These are phyloP conservation scores for Candida railenensis DNA, from an alignment of 805 yeast species.

Conservation along the genomic window DNA sequence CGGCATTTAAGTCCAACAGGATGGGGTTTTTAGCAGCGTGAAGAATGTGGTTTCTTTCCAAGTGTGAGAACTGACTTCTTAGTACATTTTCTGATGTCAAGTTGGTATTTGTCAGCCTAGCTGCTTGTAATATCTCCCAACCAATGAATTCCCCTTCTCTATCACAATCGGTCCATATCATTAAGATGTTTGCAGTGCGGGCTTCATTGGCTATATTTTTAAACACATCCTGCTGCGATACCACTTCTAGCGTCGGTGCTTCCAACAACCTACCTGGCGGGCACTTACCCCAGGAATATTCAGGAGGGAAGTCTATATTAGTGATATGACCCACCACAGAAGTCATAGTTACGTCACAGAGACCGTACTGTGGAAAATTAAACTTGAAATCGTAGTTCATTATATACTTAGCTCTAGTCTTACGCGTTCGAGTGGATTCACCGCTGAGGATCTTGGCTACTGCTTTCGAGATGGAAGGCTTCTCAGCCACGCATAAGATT, in stretches of 20 bases:
- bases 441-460: constrained; percentile 77
- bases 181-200: constrained; percentile 54
- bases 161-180: constrained; percentile 99
- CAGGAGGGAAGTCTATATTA: constrained; percentile 60
- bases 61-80: constrained; percentile 85
- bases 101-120: constrained; percentile 47
- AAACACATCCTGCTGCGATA: constrained; percentile 49
- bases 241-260: constrained; percentile 56
- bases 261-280: constrained; percentile 65
- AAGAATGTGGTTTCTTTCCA: constrained; percentile 71
- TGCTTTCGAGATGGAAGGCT: constrained; percentile 89
- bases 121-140: constrained; percentile 74
- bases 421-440: constrained; percentile 50
- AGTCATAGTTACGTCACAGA: constrained; percentile 84
- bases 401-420: constrained; percentile 58
- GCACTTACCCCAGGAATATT: constrained; percentile 65
- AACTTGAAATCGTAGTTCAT: constrained; percentile 78
- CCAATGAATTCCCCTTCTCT: constrained; percentile 96
- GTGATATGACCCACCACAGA: constrained; percentile 87
- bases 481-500: constrained; percentile 94
- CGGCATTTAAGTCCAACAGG: constrained; percentile 61
- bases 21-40: constrained; percentile 73
- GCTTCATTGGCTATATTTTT: constrained; percentile 70
- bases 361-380: constrained; percentile 60
- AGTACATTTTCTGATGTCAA: constrained; percentile 47